These are phyloP conservation scores for Suillus paluster DNA, from an alignment of 768 basidiomycete genomes.

Conservation along the genomic window DNA sequence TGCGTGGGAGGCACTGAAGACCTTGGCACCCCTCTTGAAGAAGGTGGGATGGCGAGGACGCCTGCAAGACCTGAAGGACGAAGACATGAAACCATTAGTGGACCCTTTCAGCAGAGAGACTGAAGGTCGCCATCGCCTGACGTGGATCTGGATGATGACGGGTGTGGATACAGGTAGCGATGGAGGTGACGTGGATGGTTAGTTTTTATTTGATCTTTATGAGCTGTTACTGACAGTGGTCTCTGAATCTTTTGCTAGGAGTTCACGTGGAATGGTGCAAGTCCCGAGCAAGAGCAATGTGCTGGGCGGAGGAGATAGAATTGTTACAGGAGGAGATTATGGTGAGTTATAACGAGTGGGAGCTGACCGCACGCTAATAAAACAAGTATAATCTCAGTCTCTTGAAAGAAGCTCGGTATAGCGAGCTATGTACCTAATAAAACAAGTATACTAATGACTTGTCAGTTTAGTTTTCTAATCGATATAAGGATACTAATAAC, in stretches of 20 bases:
- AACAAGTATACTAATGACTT: no score
- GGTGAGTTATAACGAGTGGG: no score
- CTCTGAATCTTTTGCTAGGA: no score
- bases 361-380: no score
- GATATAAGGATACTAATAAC: no score
- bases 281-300: conserved; percentile 29
- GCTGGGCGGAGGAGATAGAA: conserved; percentile 41
- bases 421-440: no score
- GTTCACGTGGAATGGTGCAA: conserved; percentile 38
- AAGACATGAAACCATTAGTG: background rate
- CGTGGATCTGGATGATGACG: conserved; percentile 2
- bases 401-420: no score
- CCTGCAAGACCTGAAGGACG: background rate
- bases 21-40: background rate
- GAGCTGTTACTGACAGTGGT: no score
- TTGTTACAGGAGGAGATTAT: conserved; percentile 42
- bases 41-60: background rate
- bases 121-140: background rate
- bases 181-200: background rate
- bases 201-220: no score
- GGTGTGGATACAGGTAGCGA: background rate
- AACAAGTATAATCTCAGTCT: no score
- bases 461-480: no score
- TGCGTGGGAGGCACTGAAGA: background rate
- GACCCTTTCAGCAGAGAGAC: background rate